Evolutionary conservation across 129 eudicot genomes (phyloP).

Genomic region (Centaurea solstitialis): DNA sequence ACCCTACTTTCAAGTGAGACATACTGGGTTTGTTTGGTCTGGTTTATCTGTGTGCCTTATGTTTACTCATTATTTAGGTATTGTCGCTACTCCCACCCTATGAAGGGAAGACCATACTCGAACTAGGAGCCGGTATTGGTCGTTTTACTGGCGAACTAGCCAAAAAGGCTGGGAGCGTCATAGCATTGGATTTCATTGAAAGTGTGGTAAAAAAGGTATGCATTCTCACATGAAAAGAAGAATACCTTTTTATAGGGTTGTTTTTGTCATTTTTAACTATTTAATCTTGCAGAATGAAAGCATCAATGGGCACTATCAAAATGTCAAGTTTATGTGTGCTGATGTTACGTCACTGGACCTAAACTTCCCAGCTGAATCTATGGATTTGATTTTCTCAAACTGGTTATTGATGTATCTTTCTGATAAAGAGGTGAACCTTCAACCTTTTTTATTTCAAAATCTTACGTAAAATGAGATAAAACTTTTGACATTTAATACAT

Average conservation of each 20-base stretch:
- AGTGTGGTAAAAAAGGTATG: constrained; percentile 78
- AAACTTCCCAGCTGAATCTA: constrained; percentile 58
- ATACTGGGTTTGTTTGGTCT: not conserved
- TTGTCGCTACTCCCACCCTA: constrained; percentile 84
- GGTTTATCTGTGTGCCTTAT: not conserved
- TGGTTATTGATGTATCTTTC: constrained; percentile 93
- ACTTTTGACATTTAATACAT: not conserved
- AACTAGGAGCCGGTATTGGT: constrained; percentile 96
- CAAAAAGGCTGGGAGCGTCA: constrained; percentile 60
- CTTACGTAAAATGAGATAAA: not conserved
- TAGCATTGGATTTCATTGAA: constrained; percentile 87
- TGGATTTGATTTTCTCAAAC: constrained; percentile 85
- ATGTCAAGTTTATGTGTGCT: constrained; percentile 87
- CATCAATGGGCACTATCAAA: constrained; percentile 68
- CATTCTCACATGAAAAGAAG: constrained; percentile 14
- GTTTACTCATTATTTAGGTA: constrained; percentile 45
- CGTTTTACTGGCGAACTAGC: constrained; percentile 93
- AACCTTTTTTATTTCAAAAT: not conserved
- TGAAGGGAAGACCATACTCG: constrained; percentile 81
- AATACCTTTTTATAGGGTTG: not conserved
- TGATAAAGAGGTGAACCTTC: constrained; percentile 66
- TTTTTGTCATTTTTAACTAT: not conserved
- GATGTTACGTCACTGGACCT: constrained; percentile 89
- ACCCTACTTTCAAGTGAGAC: not conserved
- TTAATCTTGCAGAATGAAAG: constrained; percentile 71